Evolutionary conservation across 2,329 filamentous ascomycete genomes (phyloP).

Genomic region (Fusarium bactridioides): DNA sequence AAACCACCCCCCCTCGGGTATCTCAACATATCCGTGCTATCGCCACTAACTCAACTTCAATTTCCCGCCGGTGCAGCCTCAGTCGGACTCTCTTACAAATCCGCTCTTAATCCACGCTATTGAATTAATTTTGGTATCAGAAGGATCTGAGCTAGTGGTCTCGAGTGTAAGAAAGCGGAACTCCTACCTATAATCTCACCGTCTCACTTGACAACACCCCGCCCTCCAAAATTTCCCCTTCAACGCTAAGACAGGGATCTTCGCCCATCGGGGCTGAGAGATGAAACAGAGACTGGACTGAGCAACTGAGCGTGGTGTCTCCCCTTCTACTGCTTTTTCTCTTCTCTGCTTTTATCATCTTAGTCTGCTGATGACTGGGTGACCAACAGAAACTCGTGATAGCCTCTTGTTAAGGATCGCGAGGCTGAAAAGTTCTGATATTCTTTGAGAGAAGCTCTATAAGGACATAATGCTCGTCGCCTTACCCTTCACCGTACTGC

Average conservation of each 20-base stretch:
- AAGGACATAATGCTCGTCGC: slow-evolving; percentile 5
- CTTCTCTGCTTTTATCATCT: not conserved
- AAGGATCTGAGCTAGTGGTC: slow-evolving; percentile 11
- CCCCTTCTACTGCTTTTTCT: not conserved
- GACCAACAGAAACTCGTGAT: not conserved
- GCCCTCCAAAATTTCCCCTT: slow-evolving; percentile 6
- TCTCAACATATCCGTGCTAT: not conserved
- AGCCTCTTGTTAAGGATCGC: not conserved
- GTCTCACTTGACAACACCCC: slow-evolving; percentile 15
- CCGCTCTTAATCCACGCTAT: not conserved
- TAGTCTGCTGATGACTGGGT: not conserved
- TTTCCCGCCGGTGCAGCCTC: not conserved
- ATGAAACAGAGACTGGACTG: slow-evolving; percentile 9
- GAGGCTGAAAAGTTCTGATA: not conserved
- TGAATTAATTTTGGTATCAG: slow-evolving; percentile 6
- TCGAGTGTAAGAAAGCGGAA: slow-evolving; percentile 3
- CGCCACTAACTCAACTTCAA: slow-evolving; percentile 1
- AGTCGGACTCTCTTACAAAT: not conserved
- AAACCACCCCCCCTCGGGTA: too few species aligned
- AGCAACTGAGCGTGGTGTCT: not conserved
- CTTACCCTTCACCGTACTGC: slow-evolving; percentile 7
- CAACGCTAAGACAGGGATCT: slow-evolving; percentile 22
- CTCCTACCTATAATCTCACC: not conserved
- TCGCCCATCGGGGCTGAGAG: slow-evolving; percentile 18
- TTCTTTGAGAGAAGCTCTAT: not conserved